Conservation (phyloP, 2,329 filamentous ascomycete genomes). For the Simplicillium sp. region DNA sequence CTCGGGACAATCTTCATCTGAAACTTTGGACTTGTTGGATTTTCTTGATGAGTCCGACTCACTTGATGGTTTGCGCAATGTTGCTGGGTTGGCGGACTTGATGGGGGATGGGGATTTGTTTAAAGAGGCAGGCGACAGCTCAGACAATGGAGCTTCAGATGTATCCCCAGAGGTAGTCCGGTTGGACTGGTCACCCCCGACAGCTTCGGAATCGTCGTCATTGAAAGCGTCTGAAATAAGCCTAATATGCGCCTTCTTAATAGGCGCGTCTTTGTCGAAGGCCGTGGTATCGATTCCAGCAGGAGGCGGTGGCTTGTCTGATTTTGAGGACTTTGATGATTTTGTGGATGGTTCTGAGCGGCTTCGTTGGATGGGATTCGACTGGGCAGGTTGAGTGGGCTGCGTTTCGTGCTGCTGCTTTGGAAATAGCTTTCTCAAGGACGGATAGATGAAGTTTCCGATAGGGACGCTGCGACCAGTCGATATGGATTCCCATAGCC, state of each 20-base stretch:
- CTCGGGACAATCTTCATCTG: conserved; percentile 5
- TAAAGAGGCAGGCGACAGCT: conserved; percentile 28
- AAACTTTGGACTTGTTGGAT: conserved; percentile 6
- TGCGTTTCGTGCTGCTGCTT: conserved; percentile 2
- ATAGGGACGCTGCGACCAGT: conserved; percentile 38
- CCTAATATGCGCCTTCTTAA: conserved; percentile 6
- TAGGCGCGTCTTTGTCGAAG: conserved; percentile 23
- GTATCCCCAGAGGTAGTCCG: conserved; percentile 24
- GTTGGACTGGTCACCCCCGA: conserved; percentile 31
- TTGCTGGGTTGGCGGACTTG: conserved; percentile 13
- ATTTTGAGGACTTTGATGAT: conserved; percentile 9
- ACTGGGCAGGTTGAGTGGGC: conserved; percentile 8
- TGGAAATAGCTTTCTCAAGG: conserved; percentile 24
- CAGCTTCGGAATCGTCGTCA: conserved; percentile 15
- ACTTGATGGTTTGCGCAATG: conserved; percentile 4
- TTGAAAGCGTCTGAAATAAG: conserved; percentile 7
- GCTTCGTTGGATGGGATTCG: conserved; percentile 3
- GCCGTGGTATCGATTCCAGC: conserved; percentile 28
- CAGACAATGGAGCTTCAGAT: conserved; percentile 26
- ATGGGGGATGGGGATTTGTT: conserved; percentile 29
- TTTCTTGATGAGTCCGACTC: conserved; percentile 9
- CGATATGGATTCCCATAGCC: conserved; percentile 76
- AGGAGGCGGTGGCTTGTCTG: conserved; percentile 10
- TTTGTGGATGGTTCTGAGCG: conserved; percentile 1
- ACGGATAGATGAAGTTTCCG: conserved; percentile 36